Evolutionary conservation across 2,329 filamentous ascomycete genomes (phyloP), one percentile per base, ranked within the genome.

Genomic region (Lomentospora prolificans): DNA sequence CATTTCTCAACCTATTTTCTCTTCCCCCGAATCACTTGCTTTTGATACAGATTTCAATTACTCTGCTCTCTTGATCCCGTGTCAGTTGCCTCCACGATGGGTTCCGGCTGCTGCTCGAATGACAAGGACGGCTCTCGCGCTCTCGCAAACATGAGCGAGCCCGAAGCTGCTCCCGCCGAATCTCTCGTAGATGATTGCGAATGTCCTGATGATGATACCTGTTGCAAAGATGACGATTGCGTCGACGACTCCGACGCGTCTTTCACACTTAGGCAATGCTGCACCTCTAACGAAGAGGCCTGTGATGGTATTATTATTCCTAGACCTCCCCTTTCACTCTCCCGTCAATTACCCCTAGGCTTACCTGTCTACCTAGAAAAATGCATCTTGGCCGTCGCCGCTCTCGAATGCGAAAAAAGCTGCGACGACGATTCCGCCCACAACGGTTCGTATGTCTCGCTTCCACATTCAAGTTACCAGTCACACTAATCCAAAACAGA

Each of bases 311-410:
- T 4, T 57, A 3, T 19, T 19, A 12, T 25, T 10, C 12, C 30
- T 6, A 7, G 14, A 22, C 3, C 14, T 28, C 50, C 27, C 54
- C 27, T 27, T 44, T 48, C 53, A 60, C 7, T 60, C 33, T 24
- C n/a, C n/a, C n/a, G 17, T 8, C 3, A 7, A 9, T 44, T 44
- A 14, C 19, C 10, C 39, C 19, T n/a, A 19, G 12, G 3, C 7
- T 19, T 36, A 31, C 24, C 12, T 51, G n/a, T 10, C 19, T 50
- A 39, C 17, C 14, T 53, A 68, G 67, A 67, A 41, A 65, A 66
- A 44, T 69, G 67, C 53, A 67, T 69, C 58, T 50, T 63, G 28
- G 61, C 64, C 12, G 64, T 60, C 27, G 67, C 65, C 14, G 63
- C 65, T 14, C 57, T 65, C 9, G 63, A 67, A 57, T 69, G 67